Evolutionary conservation across 192 early-diverging fungal genomes (phyloP).

Genomic region (Mortierella claussenii): DNA sequence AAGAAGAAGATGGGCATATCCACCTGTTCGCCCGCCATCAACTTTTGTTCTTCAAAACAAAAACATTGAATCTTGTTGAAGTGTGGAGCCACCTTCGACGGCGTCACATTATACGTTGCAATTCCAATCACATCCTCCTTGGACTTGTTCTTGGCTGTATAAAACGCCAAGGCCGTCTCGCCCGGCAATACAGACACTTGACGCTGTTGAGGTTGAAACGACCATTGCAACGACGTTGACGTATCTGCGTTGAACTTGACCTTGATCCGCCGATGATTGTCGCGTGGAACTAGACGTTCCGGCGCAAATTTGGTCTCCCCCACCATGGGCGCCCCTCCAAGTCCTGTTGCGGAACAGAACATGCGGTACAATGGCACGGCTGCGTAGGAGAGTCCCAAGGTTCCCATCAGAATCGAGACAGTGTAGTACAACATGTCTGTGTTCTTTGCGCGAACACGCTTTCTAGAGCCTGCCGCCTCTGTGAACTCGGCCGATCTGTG

Average conservation of each 20-base stretch:
- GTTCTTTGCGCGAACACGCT: conserved; percentile 34
- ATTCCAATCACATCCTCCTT: conserved; percentile 93
- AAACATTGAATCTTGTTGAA: conserved; percentile 99
- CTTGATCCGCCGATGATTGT: conserved; percentile 70
- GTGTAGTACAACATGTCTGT: conserved; percentile 73
- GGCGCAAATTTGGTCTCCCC: conserved; percentile 73
- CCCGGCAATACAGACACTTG: conserved; percentile 93
- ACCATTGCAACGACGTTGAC: conserved; percentile 87
- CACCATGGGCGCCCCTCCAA: conserved; percentile 89
- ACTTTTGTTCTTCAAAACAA: conserved; percentile 98
- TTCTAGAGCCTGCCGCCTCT: conserved; percentile 26
- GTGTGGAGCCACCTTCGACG: conserved; percentile 90
- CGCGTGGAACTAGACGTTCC: conserved; percentile 71
- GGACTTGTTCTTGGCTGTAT: conserved; percentile 89
- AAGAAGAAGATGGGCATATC: conserved; percentile 99
- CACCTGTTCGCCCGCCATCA: conserved; percentile 88
- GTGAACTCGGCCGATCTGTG: conserved; percentile 2
- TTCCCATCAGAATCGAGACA: conserved; percentile 81
- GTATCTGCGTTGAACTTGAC: conserved; percentile 79
- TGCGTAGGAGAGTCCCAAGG: conserved; percentile 90
- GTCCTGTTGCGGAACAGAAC: conserved; percentile 93
- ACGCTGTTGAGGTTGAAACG: conserved; percentile 88
- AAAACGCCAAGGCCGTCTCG: conserved; percentile 97
- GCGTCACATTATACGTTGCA: conserved; percentile 96
- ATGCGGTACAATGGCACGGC: conserved; percentile 96